phyloP scores from a whole-genome alignment of 305 asterid genomes.

The Stenogyne calaminthoides region DNA sequence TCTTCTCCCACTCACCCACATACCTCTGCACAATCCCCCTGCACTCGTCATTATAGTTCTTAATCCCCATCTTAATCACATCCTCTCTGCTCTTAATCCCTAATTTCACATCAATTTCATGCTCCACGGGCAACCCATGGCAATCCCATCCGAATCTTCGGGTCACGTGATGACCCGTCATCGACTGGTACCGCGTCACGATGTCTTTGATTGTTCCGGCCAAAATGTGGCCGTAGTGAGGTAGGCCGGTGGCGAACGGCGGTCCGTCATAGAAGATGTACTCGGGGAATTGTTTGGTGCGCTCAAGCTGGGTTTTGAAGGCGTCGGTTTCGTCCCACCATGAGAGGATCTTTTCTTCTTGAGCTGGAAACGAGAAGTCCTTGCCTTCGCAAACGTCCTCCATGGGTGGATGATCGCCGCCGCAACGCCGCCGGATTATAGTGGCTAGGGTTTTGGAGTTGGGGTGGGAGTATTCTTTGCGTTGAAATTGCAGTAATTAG shows the following conservation, averaged over 20 bases:
- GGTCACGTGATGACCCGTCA: conserved; percentile 95
- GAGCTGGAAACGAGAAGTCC: conserved; percentile 79
- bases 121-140: conserved; percentile 96
- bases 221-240: conserved; percentile 91
- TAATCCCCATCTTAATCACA: conserved; percentile 84
- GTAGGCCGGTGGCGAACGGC: conserved; percentile 97
- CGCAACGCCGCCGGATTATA: conserved; percentile 26
- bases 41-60: conserved; percentile 80
- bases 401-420: conserved; percentile 47
- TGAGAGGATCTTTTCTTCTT: conserved; percentile 69
- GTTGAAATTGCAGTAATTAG: not conserved
- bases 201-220: conserved; percentile 96
- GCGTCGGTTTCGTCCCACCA: conserved; percentile 76
- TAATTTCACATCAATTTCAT: conserved; percentile 71
- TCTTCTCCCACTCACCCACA: conserved; percentile 91
- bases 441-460: conserved; percentile 42
- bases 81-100: conserved; percentile 73
- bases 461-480: conserved; percentile 19
- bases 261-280: conserved; percentile 95
- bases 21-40: conserved; percentile 88
- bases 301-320: conserved; percentile 76
- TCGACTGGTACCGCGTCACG: conserved; percentile 89
- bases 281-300: conserved; percentile 72
- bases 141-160: conserved; percentile 98
- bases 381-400: conserved; percentile 94